phyloP scores from a whole-genome alignment of 169 alveolate genomes.

The Eimeria zaria region DNA sequence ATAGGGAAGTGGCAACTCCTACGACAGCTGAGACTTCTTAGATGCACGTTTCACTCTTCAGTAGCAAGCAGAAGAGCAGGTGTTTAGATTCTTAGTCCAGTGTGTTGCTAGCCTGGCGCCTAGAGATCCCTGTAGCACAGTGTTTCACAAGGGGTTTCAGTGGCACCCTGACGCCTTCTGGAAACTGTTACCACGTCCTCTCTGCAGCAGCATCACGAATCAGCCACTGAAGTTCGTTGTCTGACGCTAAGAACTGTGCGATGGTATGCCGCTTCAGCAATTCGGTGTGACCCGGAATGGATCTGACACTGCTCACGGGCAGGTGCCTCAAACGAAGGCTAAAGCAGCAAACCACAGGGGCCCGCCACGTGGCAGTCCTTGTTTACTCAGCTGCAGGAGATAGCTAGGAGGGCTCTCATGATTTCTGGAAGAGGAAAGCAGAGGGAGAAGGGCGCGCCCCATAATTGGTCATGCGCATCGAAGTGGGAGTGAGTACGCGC shows the following conservation, averaged over 20 bases:
- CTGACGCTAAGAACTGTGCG: neutral
- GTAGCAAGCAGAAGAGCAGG: neutral
- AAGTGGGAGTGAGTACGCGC: neutral
- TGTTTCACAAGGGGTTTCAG: neutral
- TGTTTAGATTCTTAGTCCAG: neutral
- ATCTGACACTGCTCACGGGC: neutral
- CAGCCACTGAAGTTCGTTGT: neutral
- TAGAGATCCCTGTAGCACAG: neutral
- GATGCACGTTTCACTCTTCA: neutral
- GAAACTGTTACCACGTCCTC: neutral
- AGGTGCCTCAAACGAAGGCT: neutral
- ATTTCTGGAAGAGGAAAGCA: neutral
- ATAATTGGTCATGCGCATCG: neutral
- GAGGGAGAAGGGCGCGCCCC: too few relatives aligned
- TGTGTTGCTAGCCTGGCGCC: neutral
- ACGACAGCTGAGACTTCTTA: neutral
- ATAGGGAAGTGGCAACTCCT: neutral
- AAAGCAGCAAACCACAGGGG: neutral
- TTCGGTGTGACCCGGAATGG: neutral
- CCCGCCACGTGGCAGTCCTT: neutral
- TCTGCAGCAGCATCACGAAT: neutral
- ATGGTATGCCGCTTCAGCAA: neutral
- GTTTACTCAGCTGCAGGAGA: neutral
- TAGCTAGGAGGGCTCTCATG: neutral
- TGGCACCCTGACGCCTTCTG: neutral